Percentiles rank a stretch among this genome's conserved stretches.
Conservation (phyloP, 176 grass and related monocot species). For the Echinochloa phyllopogon region DNA sequence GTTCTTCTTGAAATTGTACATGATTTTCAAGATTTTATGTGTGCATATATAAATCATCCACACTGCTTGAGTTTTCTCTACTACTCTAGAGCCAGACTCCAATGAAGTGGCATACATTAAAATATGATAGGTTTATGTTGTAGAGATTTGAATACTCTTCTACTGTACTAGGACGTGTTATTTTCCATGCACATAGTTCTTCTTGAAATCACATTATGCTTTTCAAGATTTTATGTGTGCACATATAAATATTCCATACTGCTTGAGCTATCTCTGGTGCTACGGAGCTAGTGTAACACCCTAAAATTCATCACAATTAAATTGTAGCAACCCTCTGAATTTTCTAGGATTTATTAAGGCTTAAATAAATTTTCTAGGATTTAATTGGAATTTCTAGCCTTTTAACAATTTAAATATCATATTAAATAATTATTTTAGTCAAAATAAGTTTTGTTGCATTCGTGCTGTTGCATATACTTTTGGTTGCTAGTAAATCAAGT, state of each 20-base stretch:
- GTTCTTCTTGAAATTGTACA: slow-evolving; percentile 44
- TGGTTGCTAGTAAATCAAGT: no score
- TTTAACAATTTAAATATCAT: no score
- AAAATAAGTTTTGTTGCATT: no score
- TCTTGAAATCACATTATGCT: slow-evolving; percentile 44
- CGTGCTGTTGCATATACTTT: no score
- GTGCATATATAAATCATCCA: slow-evolving; percentile 48
- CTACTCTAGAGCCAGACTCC: slow-evolving; percentile 44
- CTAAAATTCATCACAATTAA: no score
- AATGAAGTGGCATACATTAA: slow-evolving; percentile 46
- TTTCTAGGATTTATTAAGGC: no score
- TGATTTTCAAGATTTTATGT: slow-evolving; percentile 49
- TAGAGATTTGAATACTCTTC: neutral
- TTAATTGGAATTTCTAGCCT: no score
- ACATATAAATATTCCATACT: slow-evolving; percentile 54
- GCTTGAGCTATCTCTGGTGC: slow-evolving; percentile 59
- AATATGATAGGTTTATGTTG: neutral
- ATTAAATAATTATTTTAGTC: no score
- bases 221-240: slow-evolving; percentile 58
- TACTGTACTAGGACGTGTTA: no score
- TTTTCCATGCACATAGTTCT: slow-evolving; percentile 60
- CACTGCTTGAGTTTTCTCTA: slow-evolving; percentile 70
- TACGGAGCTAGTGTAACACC: no score
- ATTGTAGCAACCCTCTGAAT: no score
- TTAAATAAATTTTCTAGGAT: no score